Evolutionary conservation across 1,139 yeast species (phyloP), one percentile per base, ranked within the genome.

Genomic region (Eremothecium sinecaudum): DNA sequence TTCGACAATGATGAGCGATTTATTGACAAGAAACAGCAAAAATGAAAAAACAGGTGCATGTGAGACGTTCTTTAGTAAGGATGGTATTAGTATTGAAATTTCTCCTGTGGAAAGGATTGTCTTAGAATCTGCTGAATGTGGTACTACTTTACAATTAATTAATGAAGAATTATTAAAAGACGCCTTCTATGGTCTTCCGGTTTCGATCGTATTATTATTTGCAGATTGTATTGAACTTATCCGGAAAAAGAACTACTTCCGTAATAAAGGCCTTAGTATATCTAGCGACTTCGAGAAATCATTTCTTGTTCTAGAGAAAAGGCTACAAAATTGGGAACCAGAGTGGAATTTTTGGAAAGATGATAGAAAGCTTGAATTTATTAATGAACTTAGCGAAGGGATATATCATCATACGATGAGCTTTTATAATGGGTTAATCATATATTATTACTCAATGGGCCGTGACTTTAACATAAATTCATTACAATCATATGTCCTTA

Each of bases 331-430:
- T 26, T 83, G 94, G 94, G 68, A 66, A 35, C 59, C 78, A 14
- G 92, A 80, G 47, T 56, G 65, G 67, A 43, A 47, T 21, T 49
- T 62, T 30, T 48, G 42, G 25, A 43, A 54, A 16, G 47, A 46
- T 6, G 24, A 32, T 17, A 31, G 45, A 20, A 25, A 42, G 24
- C 21, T 43, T 34, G 27, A 58, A 55, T 71, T 47, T 64, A 73
- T 32, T 60, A 78, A 34, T 59, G 73, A 47, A 17, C 43, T 57
- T 62, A 79, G 79, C 41, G 81, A 79, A 49, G 87, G 82, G 1
- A 71, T 86, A n/a, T 78, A 73, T 51, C 90, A 82, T 52, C 94
- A 84, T 53, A 77, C 80, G 13, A 67, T 76, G 67, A 80, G 94
- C 10, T 83, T 84, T 50, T 78, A 81, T 50, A 73, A 79, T 42